phyloP scores from a whole-genome alignment of 2,329 filamentous ascomycete genomes.

The Elsinoe necatrix region DNA sequence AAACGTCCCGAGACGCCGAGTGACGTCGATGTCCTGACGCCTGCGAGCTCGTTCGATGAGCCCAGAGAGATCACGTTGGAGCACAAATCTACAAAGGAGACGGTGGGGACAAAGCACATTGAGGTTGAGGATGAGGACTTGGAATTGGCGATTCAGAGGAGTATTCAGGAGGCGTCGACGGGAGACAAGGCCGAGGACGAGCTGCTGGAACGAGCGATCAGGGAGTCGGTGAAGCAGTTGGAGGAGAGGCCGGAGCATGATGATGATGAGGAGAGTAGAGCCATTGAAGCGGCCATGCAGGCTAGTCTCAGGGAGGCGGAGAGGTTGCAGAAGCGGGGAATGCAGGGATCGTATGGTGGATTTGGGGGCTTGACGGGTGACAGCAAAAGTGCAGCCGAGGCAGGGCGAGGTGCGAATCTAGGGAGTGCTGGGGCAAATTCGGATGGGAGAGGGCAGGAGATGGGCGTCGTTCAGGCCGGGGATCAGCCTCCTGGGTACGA shows the following conservation, averaged over 20 bases:
- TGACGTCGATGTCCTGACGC: slow-evolving; percentile 8
- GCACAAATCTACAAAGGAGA: slow-evolving; percentile 23
- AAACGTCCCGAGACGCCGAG: not conserved
- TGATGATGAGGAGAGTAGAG: slow-evolving; percentile 27
- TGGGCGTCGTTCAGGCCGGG: not conserved
- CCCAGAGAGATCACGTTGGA: slow-evolving; percentile 16
- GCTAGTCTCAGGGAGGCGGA: slow-evolving; percentile 31
- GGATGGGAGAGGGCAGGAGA: not conserved
- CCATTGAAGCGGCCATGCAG: slow-evolving; percentile 41
- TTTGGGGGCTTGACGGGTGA: not conserved
- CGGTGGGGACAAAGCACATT: slow-evolving; percentile 30
- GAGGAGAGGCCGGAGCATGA: not conserved
- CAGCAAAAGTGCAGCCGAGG: not conserved
- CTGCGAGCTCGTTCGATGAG: slow-evolving; percentile 1
- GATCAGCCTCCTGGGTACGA: not conserved
- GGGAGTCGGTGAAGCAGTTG: slow-evolving; percentile 30
- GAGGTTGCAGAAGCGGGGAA: not conserved
- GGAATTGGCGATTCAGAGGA: slow-evolving; percentile 62
- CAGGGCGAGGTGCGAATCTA: not conserved
- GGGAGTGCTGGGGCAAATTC: not conserved
- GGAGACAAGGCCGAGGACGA: slow-evolving; percentile 61
- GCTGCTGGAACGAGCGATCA: slow-evolving; percentile 62
- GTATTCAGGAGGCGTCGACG: slow-evolving; percentile 60
- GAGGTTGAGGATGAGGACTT: slow-evolving; percentile 51
- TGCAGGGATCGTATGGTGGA: not conserved